A percentile compares a stretch with the other conserved stretches of the same genome.
Evolutionary conservation across 2,329 filamentous ascomycete species (phyloP).

Genomic region (Cryoendolithus antarcticus): DNA sequence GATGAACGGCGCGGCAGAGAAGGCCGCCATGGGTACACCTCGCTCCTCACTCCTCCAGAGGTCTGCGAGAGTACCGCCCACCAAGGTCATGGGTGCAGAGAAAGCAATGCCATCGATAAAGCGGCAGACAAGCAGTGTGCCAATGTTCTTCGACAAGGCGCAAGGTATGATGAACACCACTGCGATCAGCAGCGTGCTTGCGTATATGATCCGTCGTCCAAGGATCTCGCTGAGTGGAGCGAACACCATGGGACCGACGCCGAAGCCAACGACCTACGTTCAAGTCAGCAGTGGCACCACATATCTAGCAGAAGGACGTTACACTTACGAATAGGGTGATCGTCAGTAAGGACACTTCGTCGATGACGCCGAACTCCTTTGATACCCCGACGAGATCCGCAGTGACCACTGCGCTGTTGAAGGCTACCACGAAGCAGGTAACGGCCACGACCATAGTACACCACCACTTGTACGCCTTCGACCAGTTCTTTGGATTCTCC

Average conservation of each 20-base stretch:
- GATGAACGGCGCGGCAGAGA: constrained; percentile 8
- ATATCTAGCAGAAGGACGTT: too few relatives aligned
- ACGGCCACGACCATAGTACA: constrained; percentile 36
- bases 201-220: constrained; percentile 36
- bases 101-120: constrained; percentile 43
- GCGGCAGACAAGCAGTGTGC: constrained; percentile 42
- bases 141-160: constrained; percentile 39
- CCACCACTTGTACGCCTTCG: constrained; percentile 8
- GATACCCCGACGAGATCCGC: constrained; percentile 50
- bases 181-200: constrained; percentile 36
- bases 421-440: constrained; percentile 31
- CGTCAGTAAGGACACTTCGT: constrained; percentile 57
- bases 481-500: constrained; percentile 9
- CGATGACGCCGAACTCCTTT: constrained; percentile 51
- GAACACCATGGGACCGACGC: constrained; percentile 7
- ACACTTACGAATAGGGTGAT: constrained; percentile 29
- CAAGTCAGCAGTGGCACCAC: too few relatives aligned
- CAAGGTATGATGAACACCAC: constrained; percentile 44
- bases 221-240: constrained; percentile 39
- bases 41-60: constrained; percentile 6
- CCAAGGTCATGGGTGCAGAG: constrained; percentile 31
- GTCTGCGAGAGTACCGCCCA: constrained; percentile 19
- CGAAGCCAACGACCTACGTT: constrained; percentile 19
- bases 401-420: constrained; percentile 50
- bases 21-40: constrained; percentile 8